Evolutionary conservation across 257 asterid genomes (phyloP).

Genomic region (Gentiana straminea): DNA sequence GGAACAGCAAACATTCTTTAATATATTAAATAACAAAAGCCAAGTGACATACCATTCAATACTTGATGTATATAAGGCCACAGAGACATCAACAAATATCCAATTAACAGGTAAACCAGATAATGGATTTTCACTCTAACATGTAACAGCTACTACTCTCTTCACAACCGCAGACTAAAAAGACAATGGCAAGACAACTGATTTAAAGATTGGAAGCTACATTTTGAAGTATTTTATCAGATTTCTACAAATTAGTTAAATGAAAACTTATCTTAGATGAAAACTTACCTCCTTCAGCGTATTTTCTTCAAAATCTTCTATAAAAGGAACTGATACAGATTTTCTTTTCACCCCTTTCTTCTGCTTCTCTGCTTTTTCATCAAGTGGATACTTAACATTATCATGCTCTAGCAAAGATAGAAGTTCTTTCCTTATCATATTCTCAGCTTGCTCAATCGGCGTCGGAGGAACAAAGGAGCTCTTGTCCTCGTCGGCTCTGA

Average conservation of each 20-base stretch:
- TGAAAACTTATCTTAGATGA: background rate
- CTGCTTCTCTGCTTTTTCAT: constrained; percentile 61
- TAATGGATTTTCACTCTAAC: too few species aligned
- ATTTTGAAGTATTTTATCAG: background rate
- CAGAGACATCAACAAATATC: too few species aligned
- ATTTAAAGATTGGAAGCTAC: too few species aligned
- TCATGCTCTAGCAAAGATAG: constrained; percentile 84
- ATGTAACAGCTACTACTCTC: too few species aligned
- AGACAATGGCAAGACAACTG: too few species aligned
- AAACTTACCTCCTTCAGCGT: constrained; percentile 67
- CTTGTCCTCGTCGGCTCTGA: constrained; percentile 75
- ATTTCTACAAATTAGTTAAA: background rate
- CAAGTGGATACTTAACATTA: constrained; percentile 76
- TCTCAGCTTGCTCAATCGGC: constrained; percentile 86
- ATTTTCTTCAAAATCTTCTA: constrained; percentile 75
- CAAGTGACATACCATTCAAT: too few species aligned
- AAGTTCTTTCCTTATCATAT: constrained; percentile 76
- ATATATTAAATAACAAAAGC: too few species aligned
- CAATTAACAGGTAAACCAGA: too few species aligned
- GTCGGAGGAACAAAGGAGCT: constrained; percentile 97
- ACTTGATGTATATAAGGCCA: too few species aligned
- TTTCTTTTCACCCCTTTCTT: constrained; percentile 64
- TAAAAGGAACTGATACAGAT: constrained; percentile 40
- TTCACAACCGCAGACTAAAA: too few species aligned
- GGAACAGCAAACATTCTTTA: too few species aligned